Base-by-base conservation (phyloP, 2,329 filamentous ascomycete species). In the Thelonectria blattea region DNA sequence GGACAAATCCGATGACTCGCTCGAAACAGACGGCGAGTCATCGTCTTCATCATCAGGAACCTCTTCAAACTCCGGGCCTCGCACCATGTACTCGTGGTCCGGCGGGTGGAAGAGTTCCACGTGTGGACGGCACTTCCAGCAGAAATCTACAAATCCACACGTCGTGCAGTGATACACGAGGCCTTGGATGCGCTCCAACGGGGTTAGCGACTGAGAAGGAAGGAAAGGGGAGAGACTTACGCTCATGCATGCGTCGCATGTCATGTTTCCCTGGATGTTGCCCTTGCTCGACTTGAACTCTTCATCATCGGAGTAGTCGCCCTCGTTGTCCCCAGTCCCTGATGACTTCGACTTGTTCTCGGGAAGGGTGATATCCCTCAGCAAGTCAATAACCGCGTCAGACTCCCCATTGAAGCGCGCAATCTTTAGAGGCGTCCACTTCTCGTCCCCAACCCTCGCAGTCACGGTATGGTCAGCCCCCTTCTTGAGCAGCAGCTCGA, bases 401-500 rank as follows among this genome's bases (percentile, higher is more conserved):
- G 12, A 37, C 34, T 15, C 7, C 10, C 15, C 34, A 37, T 8
- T 37, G 34, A 37, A 37, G 3, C 34, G 6, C 34, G 41, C 41
- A 43, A 63, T 61, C 3, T 45, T 57, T 1, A 54, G n/a, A 0
- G 45, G 52, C 10, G 18, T 46, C 52, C 52, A 61, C 15, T 20
- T 48, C 3, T 53, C 58, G 7, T 41, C n/a, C 1, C 47, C 41
- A n/a, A 49, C n/a, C 0, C n/a, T 61, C 0, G 37, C 22, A 0
- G 34, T 3, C 2, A 51, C 48, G 11, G 15, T n/a, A 11, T 1
- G 15, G 9, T 54, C 20, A 0, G 58, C 60, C 15, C 58, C 58
- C 6, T 58, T 17, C 58, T 63, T 32, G n/a, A 61, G 27, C n/a
- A 43, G 8, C n/a, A 43, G 17, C 18, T 20, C 17, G 41, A 43